Base-by-base conservation (phyloP, 345 rosid species). In the Eucalyptus erythrocorys region DNA sequence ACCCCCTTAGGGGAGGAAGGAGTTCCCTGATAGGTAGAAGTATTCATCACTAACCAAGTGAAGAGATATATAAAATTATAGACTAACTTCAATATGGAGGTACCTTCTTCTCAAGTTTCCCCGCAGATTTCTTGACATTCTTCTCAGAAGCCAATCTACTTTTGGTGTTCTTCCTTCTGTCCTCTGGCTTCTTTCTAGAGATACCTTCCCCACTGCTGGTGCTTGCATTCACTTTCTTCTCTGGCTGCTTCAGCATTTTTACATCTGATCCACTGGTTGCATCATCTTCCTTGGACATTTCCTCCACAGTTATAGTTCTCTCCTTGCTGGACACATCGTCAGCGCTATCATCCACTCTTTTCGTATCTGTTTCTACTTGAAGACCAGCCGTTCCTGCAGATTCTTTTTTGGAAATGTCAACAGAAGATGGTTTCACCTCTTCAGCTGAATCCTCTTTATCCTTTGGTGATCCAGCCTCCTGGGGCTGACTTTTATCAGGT, bases 81-180 rank as follows among this genome's bases (percentile, higher is more conserved):
- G 49, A 30, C 45, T 59, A 87, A 40, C 40, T 81, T 85, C 40
- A 32, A 90, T 59, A 86, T 66, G 64, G 48, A 64, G 86, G 85
- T 85, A 87, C 85, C 87, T 95, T 97, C 86, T 96, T 95, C 42
- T 93, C 97, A 84, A 88, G 92, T 86, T 93, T 97, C 88, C 91
- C 93, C 24, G 92, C 86, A 14, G 94, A 90, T 43, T 86, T 91
- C 61, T 91, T 50, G 40, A 87, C 66, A 89, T 90, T 93, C 92
- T 92, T 94, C 87, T 91, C 96, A 26, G 91, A 91, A 68, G 86
- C 68, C 84, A 90, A 87, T 91, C 95, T 95, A 87, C 95, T 94
- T 90, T 90, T 93, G 87, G 87, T 90, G 85, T 87, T 89, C 89
- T 90, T 93, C 89, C 90, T 96, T 92, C 94, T 92, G 87, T 93